Evolutionary conservation across 768 basidiomycete species (phyloP).

Genomic region (Suillus spraguei): DNA sequence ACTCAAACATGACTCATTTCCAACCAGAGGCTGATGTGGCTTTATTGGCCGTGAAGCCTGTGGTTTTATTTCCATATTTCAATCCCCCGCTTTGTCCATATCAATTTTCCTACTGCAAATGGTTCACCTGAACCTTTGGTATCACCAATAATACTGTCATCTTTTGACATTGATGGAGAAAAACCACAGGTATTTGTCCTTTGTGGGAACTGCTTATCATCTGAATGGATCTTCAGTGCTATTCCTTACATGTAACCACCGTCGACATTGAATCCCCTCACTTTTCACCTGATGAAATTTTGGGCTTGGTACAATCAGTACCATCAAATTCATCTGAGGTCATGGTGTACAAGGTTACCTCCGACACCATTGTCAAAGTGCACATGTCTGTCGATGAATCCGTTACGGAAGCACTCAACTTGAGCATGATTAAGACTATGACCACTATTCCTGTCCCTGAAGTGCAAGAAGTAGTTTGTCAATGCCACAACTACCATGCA

Average conservation of each 20-base stretch:
- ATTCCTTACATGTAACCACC: neutral
- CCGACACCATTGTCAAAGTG: neutral
- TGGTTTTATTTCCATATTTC: neutral
- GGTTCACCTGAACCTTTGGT: neutral
- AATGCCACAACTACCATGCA: neutral
- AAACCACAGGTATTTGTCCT: neutral
- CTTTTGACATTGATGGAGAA: neutral
- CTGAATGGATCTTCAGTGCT: neutral
- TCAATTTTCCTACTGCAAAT: neutral
- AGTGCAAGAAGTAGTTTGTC: neutral
- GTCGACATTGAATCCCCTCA: neutral
- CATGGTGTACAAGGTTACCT: neutral
- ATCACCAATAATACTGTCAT: neutral
- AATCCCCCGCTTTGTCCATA: neutral
- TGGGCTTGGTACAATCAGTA: neutral
- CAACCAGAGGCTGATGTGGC: neutral
- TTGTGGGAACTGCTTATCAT: neutral
- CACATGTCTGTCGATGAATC: neutral
- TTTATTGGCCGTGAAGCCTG: neutral
- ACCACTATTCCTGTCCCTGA: constrained; percentile 4
- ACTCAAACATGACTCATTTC: neutral
- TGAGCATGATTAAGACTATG: neutral
- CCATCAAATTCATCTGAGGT: neutral
- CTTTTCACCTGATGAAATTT: neutral
- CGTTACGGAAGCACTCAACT: neutral